Base-by-base conservation (phyloP, 176 grass and related monocot species). In the Aegilops tauschii region DNA sequence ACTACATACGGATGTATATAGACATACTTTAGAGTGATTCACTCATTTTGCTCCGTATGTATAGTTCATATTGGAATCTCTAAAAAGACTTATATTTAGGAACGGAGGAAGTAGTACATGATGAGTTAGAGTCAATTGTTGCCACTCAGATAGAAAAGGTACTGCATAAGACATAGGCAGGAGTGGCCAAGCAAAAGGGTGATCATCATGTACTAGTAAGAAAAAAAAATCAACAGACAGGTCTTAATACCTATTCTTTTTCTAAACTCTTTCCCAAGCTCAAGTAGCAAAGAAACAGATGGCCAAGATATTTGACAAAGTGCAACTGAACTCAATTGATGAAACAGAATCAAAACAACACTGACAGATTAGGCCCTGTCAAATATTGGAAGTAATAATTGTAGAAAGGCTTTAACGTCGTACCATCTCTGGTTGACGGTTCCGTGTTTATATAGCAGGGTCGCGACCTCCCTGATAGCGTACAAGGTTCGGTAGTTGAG, bases 261-360 rank as follows among this genome's bases (percentile, higher is more conserved):
- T 12, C 25, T 11, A 83, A 61, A 84, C 30, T 28, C 4, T 49
- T 64, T 31, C 61, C n/a, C 67, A 58, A 9, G 63, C 79, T 61
- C 25, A 78, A 40, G 40, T 80, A 42, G 58, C 10, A 21, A 79
- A 65, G 66, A 61, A 74, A 90, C 83, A 13, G 80, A 91, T 80
- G 45, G 16, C 49, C 59, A 87, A 61, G 47, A 52, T 76, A 69
- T 91, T 84, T 69, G 28, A 84, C 73, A 52, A 81, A 62, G 49
- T 32, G 37, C 36, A 9, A 20, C 16, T 62, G 49, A 87, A 74
- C 45, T 35, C 44, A 47, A 47, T 12, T 2, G 73, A 40, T 29
- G 79, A 80, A 87, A 76, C 29, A 69, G 35, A 84, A 69, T 76
- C 36, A 50, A 50, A 87, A 80, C 47, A 69, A 49, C 3, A 62